Conservation (phyloP, 2,329 filamentous ascomycete genomes). For the Periglandula ipomoeae region DNA sequence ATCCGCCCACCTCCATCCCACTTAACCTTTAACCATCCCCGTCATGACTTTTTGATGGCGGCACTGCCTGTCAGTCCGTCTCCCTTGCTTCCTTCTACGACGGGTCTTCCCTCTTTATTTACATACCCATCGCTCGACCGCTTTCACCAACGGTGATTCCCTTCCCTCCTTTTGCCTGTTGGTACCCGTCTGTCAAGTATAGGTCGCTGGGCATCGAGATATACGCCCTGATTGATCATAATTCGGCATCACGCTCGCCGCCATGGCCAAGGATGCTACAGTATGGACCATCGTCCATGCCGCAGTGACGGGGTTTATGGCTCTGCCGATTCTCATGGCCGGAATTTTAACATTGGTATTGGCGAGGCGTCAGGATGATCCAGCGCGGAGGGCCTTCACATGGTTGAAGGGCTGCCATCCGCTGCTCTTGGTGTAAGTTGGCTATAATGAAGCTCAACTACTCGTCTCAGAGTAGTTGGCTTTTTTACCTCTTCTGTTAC, state of each 20-base stretch:
- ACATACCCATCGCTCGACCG: not conserved
- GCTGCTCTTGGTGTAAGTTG: slow-evolving; percentile 6
- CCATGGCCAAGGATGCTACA: slow-evolving; percentile 4
- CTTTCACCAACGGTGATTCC: not conserved
- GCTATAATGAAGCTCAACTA: not conserved
- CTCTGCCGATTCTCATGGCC: slow-evolving; percentile 4
- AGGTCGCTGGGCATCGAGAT: slow-evolving; percentile 1
- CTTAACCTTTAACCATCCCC: slow-evolving; percentile 3
- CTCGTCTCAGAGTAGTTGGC: not conserved
- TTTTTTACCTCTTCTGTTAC: too few species aligned
- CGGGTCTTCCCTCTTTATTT: not conserved
- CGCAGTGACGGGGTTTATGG: slow-evolving; percentile 6
- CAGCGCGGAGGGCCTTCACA: slow-evolving; percentile 5
- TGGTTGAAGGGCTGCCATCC: slow-evolving; percentile 9
- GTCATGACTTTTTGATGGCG: not conserved
- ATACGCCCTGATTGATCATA: not conserved
- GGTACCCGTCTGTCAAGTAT: slow-evolving; percentile 3
- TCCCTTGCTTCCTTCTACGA: not conserved
- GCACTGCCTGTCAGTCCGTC: not conserved
- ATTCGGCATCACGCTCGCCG: not conserved
- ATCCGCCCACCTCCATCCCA: not conserved
- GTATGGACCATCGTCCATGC: slow-evolving; percentile 9
- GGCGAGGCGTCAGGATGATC: slow-evolving; percentile 5
- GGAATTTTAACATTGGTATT: slow-evolving; percentile 4
- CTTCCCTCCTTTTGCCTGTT: not conserved